Conservation (phyloP, 495 filamentous ascomycete species). For the Penicillium canescens region DNA sequence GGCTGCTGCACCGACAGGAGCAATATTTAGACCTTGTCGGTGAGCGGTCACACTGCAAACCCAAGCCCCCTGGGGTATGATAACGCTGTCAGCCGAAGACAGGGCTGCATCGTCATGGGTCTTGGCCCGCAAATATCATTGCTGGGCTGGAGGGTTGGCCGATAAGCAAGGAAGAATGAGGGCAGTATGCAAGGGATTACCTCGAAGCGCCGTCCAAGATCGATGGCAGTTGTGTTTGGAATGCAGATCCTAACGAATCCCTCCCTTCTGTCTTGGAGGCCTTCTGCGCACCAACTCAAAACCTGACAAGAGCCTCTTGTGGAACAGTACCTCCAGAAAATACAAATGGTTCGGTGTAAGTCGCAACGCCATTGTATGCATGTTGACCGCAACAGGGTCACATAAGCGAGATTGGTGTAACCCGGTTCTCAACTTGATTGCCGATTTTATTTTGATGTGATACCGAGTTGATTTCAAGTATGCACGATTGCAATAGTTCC, state of each 20-base stretch:
- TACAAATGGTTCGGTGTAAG: neutral
- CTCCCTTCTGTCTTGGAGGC: neutral
- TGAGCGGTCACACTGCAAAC: slow-evolving; percentile 11
- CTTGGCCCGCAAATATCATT: slow-evolving; percentile 17
- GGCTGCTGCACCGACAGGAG: neutral
- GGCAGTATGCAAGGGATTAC: slow-evolving; percentile 23
- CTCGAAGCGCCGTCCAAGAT: slow-evolving; percentile 14
- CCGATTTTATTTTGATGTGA: neutral
- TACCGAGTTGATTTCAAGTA: neutral
- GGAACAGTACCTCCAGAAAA: neutral
- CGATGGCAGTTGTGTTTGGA: slow-evolving; percentile 26
- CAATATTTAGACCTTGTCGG: slow-evolving; percentile 8
- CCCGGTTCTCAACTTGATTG: neutral
- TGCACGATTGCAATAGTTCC: slow-evolving; percentile 17
- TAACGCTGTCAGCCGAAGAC: slow-evolving; percentile 1
- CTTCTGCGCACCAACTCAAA: neutral
- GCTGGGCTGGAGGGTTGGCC: slow-evolving; percentile 10
- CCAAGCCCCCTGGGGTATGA: neutral
- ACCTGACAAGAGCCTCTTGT: neutral
- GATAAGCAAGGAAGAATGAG: slow-evolving; percentile 26
- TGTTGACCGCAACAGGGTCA: slow-evolving; percentile 4
- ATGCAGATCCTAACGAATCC: slow-evolving; percentile 25
- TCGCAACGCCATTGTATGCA: slow-evolving; percentile 1
- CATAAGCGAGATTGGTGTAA: slow-evolving; percentile 11
- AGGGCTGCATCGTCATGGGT: slow-evolving; percentile 18